Percentiles rank a stretch among this genome's conserved stretches.
These are phyloP conservation scores for Cucumis hystrix DNA, from an alignment of 306 rosid genomes.

Conservation along the genomic window DNA sequence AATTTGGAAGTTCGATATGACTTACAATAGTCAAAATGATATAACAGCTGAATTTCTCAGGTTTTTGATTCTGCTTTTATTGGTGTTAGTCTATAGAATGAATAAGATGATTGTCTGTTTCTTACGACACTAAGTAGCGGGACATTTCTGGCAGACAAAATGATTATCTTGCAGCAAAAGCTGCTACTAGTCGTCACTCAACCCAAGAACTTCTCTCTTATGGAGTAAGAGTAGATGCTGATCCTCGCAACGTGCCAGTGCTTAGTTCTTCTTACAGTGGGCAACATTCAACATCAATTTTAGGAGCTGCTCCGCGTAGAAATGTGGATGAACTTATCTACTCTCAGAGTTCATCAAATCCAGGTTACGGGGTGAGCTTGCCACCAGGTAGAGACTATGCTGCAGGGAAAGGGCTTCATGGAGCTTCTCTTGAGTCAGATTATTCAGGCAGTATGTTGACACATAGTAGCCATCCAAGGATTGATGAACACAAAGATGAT, in stretches of 20 bases:
- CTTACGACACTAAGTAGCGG: constrained; percentile 77
- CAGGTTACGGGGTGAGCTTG: constrained; percentile 96
- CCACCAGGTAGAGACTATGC: constrained; percentile 99
- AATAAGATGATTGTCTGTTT: constrained; percentile 56
- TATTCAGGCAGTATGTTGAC: constrained; percentile 41
- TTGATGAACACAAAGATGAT: constrained; percentile 74
- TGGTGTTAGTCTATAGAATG: constrained; percentile 37
- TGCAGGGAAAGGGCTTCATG: constrained; percentile 76
- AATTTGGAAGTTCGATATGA: constrained; percentile 7
- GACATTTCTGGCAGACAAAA: constrained; percentile 98
- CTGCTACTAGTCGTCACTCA: constrained; percentile 74
- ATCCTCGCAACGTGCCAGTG: constrained; percentile 66
- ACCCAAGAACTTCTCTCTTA: constrained; percentile 74
- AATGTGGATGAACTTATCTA: constrained; percentile 72
- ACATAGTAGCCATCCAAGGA: constrained; percentile 39
- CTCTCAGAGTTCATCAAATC: constrained; percentile 74
- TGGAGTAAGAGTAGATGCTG: constrained; percentile 89
- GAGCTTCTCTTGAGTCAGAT: constrained; percentile 59
- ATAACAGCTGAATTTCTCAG: not conserved
- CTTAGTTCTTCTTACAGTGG: constrained; percentile 68
- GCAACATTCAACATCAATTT: constrained; percentile 76
- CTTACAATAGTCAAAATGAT: constrained; percentile 9
- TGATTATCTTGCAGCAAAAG: constrained; percentile 93
- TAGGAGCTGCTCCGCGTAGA: constrained; percentile 95
- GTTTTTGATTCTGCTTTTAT: constrained; percentile 12